Base-by-base conservation (phyloP, 2,329 filamentous ascomycete genomes). In the Clonostachys chloroleuca region DNA sequence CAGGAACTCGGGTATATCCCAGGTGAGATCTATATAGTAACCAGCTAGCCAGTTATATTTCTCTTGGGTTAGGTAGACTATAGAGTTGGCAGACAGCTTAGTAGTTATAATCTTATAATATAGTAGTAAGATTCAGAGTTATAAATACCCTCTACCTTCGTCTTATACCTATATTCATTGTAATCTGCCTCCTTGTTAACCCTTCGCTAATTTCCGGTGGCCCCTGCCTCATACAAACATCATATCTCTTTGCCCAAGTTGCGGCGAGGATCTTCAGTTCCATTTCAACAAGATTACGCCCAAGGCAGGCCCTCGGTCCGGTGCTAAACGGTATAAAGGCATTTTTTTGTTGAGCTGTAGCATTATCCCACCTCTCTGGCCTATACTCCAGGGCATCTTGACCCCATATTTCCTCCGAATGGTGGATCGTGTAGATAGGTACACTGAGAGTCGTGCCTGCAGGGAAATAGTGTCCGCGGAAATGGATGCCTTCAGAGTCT, bases 241-340 rank as follows among this genome's bases (percentile, higher is more conserved):
- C 59, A 47, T 80, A 81, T 56, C 77, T 62, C 46, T 69, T 66
- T 17, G 67, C 74, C 80, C 77, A 87, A 40, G 88, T 89, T 0
- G 78, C 80, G 4, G 84, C 81, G 51, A 94, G 92, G 41, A 92
- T 74, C 59, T 86, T 86, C 69, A 95, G 73, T 65, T 95, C 89
- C 88, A 95, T 92, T 74, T 94, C 89, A 0, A 89, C 89, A 5
- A 95, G 85, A 51, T 95, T 94, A 34, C 88, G 68, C 0, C 89
- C 89, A 1, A 94, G 87, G 49, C 86, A 89, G 1, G 83, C 76
- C 6, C 86, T 67, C 0, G 86, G 84, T 0, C 86, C 86, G 35
- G 83, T 71, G 52, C 84, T 88, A 59, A 94, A 95, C 0, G 86
- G 86, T 41, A 88, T 86, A 49, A 89, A 90, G 0, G 83, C 83